phyloP scores from a whole-genome alignment of 2,329 filamentous ascomycete genomes.

The Magnaporthiopsis incrustans region DNA sequence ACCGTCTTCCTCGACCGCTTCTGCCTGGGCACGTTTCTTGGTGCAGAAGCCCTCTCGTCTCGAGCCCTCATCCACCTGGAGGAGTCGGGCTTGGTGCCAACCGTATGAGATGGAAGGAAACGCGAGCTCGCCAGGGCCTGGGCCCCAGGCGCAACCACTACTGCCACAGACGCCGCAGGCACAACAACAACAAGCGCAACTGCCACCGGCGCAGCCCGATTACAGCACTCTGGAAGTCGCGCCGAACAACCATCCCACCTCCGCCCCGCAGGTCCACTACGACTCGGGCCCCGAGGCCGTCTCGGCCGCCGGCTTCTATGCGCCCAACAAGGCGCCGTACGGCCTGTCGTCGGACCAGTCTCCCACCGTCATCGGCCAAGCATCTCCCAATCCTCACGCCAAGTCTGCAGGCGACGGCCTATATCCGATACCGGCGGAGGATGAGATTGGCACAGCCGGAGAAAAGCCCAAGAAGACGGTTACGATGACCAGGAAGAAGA shows the following conservation, averaged over 20 bases:
- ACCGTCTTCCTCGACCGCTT: neutral
- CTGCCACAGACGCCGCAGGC: neutral
- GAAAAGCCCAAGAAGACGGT: constrained; percentile 1
- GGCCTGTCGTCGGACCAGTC: neutral
- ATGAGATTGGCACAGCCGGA: neutral
- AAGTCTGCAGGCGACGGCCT: neutral
- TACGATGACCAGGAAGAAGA: constrained; percentile 1
- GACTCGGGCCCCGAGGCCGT: neutral
- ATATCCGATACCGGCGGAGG: neutral
- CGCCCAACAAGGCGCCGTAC: neutral
- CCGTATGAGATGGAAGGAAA: neutral
- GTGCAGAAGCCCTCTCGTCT: neutral
- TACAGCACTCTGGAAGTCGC: constrained; percentile 1
- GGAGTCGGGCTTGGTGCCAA: neutral
- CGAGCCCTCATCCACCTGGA: neutral
- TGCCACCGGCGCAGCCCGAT: neutral
- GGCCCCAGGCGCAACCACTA: neutral
- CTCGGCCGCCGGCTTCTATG: neutral
- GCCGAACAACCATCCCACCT: neutral
- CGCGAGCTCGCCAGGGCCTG: neutral
- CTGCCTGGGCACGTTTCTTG: neutral
- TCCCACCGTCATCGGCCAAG: neutral
- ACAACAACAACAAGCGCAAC: neutral
- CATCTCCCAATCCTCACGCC: neutral
- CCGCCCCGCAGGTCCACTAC: neutral